Evolutionary conservation across 768 basidiomycete species (phyloP).

Genomic region (Pleurotus platypus): DNA sequence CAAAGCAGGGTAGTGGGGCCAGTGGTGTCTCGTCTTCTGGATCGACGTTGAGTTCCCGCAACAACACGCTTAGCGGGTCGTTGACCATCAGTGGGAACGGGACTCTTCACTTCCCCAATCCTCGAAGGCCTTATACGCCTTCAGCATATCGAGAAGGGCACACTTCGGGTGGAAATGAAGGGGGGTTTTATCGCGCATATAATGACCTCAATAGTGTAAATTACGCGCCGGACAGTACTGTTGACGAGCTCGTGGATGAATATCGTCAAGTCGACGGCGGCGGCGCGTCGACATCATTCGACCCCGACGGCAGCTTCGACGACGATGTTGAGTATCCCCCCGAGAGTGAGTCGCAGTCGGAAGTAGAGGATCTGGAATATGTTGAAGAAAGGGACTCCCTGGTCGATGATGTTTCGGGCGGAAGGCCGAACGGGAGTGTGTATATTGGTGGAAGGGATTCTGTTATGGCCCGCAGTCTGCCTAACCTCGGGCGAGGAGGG

Average conservation of each 20-base stretch:
- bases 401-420: not conserved
- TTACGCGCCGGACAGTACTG: too few species aligned
- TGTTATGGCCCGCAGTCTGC: constrained; percentile 5
- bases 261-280: too few species aligned
- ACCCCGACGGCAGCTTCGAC: not conserved
- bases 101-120: not conserved
- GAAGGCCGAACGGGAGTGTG: not conserved
- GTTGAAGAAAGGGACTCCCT: not conserved
- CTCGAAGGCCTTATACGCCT: not conserved
- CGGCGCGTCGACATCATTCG: not conserved
- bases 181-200: not conserved
- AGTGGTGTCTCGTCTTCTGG: constrained; percentile 1
- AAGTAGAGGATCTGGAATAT: not conserved
- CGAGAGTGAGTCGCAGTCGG: not conserved
- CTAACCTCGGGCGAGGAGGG: constrained; percentile 1
- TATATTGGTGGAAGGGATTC: not conserved
- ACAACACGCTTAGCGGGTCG: constrained; percentile 6
- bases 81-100: not conserved
- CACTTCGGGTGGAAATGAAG: not conserved
- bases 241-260: too few species aligned
- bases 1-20: not conserved
- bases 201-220: not conserved
- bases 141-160: not conserved
- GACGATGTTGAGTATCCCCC: not conserved
- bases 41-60: not conserved